Percentiles rank a stretch among this genome's conserved stretches.
Conservation (phyloP, 2,329 filamentous ascomycete species). For the Scedosporium boydii region DNA sequence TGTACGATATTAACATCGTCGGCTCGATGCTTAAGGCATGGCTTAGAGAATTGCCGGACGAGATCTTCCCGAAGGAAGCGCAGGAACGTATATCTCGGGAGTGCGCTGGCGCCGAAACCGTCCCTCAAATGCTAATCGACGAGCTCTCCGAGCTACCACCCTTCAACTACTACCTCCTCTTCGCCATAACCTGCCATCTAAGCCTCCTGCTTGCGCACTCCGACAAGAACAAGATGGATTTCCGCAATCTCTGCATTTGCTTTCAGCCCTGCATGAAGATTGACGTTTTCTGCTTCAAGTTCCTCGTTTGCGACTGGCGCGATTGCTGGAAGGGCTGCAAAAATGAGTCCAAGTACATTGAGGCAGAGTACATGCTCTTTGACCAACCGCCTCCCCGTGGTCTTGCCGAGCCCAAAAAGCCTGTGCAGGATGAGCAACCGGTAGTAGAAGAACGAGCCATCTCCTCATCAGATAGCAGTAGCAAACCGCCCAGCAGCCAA, state of each 20-base stretch:
- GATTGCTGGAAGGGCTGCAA: constrained; percentile 96
- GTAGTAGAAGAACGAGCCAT: constrained; percentile 9
- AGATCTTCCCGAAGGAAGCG: constrained; percentile 77
- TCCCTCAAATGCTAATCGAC: constrained; percentile 79
- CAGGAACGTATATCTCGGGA: constrained; percentile 75
- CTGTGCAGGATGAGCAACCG: constrained; percentile 10
- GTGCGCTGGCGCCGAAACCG: constrained; percentile 67
- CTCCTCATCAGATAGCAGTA: constrained; percentile 59
- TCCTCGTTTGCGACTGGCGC: constrained; percentile 89
- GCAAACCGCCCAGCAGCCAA: not conserved
- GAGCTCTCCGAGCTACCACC: constrained; percentile 90
- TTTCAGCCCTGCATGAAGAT: constrained; percentile 97
- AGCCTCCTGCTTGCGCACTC: constrained; percentile 84
- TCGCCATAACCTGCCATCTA: constrained; percentile 93
- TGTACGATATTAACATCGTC: constrained; percentile 95
- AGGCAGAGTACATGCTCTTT: constrained; percentile 55
- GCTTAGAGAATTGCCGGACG: constrained; percentile 89
- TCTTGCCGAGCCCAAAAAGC: constrained; percentile 18
- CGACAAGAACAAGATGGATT: constrained; percentile 98
- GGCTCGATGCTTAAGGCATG: constrained; percentile 94
- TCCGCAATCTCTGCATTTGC: constrained; percentile 89
- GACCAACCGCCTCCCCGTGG: constrained; percentile 47
- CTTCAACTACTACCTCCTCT: constrained; percentile 95
- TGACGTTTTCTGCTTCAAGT: constrained; percentile 90
- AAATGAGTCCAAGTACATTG: constrained; percentile 73